phyloP scores from a whole-genome alignment of 2,329 filamentous ascomycete genomes.

The Setomelanomma holmii region DNA sequence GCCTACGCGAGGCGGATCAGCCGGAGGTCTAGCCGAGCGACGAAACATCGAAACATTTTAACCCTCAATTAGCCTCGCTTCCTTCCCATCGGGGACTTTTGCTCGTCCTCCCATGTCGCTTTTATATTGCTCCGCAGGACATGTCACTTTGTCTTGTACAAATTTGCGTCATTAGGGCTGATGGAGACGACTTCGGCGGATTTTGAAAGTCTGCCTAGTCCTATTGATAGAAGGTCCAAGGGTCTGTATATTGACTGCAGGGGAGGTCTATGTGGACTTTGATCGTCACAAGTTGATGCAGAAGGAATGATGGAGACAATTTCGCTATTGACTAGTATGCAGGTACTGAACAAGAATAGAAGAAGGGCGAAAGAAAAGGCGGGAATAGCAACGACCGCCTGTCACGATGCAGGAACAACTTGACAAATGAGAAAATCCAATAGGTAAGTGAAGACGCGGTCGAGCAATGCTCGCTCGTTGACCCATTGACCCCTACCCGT shows the following conservation, averaged over 20 bases:
- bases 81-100: slow-evolving; percentile 1
- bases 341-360: too few relatives aligned
- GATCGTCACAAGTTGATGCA: not conserved
- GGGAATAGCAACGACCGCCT: too few relatives aligned
- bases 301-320: too few relatives aligned
- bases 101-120: slow-evolving; percentile 11
- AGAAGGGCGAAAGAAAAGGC: too few relatives aligned
- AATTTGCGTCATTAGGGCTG: slow-evolving; percentile 13
- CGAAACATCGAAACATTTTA: slow-evolving; percentile 35
- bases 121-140: slow-evolving; percentile 27
- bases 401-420: too few relatives aligned
- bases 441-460: too few relatives aligned
- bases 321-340: too few relatives aligned
- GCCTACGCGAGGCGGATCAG: slow-evolving; percentile 19
- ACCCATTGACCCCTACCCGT: too few relatives aligned
- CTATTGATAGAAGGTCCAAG: slow-evolving; percentile 17
- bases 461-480: too few relatives aligned
- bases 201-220: slow-evolving; percentile 4
- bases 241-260: slow-evolving; percentile 1
- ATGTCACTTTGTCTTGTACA: not conserved
- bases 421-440: too few relatives aligned
- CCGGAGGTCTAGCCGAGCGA: slow-evolving; percentile 14
- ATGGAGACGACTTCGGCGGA: slow-evolving; percentile 1
- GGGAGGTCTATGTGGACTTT: not conserved
- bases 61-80: slow-evolving; percentile 30